Evolutionary conservation across 768 basidiomycete species (phyloP).

Genomic region (Suillus ampliporus): DNA sequence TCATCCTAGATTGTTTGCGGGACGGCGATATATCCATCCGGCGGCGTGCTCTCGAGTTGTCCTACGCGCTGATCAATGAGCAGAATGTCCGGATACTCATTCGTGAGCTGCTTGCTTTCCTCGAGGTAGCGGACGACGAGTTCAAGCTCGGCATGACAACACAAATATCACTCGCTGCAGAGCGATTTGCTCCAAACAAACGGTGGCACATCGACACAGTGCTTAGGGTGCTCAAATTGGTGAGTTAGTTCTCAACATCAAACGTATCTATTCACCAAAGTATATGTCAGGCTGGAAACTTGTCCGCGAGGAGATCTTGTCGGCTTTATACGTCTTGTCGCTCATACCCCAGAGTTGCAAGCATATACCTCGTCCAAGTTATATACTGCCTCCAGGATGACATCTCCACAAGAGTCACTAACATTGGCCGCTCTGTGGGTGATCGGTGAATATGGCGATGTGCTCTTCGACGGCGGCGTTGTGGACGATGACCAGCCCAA

Average conservation of each 20-base stretch:
- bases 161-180: slow-evolving; percentile 94
- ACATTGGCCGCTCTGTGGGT: slow-evolving; percentile 95
- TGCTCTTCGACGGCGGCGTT: slow-evolving; percentile 84
- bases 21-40: slow-evolving; percentile 99
- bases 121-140: slow-evolving; percentile 98
- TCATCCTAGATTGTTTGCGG: slow-evolving; percentile 98
- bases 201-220: slow-evolving; percentile 99
- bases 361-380: slow-evolving; percentile 93
- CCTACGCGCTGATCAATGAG: slow-evolving; percentile 97
- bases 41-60: slow-evolving; percentile 93
- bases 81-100: slow-evolving; percentile 91
- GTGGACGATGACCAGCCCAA: slow-evolving; percentile 77
- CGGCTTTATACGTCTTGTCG: slow-evolving; percentile 92
- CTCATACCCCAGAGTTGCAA: slow-evolving; percentile 96
- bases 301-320: slow-evolving; percentile 94
- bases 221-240: slow-evolving; percentile 87
- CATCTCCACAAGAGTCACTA: slow-evolving; percentile 94
- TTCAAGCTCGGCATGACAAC: slow-evolving; percentile 99
- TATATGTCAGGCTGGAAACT: slow-evolving; percentile 85
- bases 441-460: slow-evolving; percentile 94
- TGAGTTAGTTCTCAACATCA: slow-evolving; percentile 42
- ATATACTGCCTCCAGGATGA: slow-evolving; percentile 88
- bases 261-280: slow-evolving; percentile 11
- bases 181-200: slow-evolving; percentile 96
- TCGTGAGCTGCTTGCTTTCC: slow-evolving; percentile 91